Evolutionary conservation across 805 yeast genomes (phyloP), one percentile per base, ranked within the genome.

Genomic region (Hanseniaspora singularis): DNA sequence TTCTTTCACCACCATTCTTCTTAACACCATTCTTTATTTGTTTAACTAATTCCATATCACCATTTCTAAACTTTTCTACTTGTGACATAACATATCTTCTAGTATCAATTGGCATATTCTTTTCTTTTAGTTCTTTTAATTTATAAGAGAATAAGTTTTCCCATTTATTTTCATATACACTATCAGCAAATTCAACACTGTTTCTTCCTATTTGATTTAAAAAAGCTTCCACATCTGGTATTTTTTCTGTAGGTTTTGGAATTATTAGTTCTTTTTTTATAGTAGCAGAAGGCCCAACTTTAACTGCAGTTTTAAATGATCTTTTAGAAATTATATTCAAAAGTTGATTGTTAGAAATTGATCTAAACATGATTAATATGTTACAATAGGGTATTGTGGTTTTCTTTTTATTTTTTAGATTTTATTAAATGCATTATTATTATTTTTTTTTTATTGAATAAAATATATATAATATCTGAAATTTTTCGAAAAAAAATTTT

Each of bases 1-100:
- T 81, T 61, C 95, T 75, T 64, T 87, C 96, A 57, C 96, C 95
- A 22, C 96, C 96, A 64, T 70, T 85, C 85, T 68, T 72, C 39
- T 36, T 36, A 14, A 23, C 79, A n/a, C 88, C 85, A 51, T 67
- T 63, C 54, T 73, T 73, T 52, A 75, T 69, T 56, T 77, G 82
- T 49, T 66, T 56, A 49, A 82, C 65, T 18, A 72, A 69, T 12
- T 54, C 56, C 46, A 69, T 71, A 16, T 37, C 41, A 46, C 79
- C 76, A 51, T 74, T 71, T 55, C 75, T 72, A 56, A 70, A 80
- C 55, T 72, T 75, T 57, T 87, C 79, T 40, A 75, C 70, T 79
- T 94, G 87, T 38, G 72, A 67, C 51, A 86, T 64, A 50, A 88
- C 72, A 64, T 83, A 83, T 57, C 79, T 74, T 61, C 96, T 72